Conservation (phyloP, 2,329 filamentous ascomycete genomes). For the Fonsecaea nubica region DNA sequence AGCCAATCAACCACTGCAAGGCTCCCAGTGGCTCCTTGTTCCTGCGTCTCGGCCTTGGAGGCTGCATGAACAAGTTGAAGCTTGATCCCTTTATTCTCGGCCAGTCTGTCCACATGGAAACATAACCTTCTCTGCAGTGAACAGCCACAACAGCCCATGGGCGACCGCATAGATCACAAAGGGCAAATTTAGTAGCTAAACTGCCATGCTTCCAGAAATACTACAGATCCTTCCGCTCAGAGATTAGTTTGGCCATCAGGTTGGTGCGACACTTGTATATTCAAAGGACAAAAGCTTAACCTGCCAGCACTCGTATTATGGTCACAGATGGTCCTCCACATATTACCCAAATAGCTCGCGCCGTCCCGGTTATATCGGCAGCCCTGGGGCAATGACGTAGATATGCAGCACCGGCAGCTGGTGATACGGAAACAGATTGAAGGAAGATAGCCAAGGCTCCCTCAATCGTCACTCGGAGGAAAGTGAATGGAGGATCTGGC, state of each 20-base stretch:
- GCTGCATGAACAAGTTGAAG: conserved; percentile 8
- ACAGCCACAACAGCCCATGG: not conserved
- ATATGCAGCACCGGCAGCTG: not conserved
- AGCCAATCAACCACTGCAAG: conserved; percentile 17
- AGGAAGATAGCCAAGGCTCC: conserved; percentile 10
- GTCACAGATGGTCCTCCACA: not conserved
- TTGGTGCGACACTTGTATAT: conserved; percentile 22
- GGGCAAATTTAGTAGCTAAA: not conserved
- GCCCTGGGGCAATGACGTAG: conserved; percentile 10
- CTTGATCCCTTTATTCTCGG: conserved; percentile 2
- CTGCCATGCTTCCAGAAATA: not conserved
- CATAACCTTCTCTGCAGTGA: conserved; percentile 13
- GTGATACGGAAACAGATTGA: conserved; percentile 13
- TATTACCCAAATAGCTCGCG: not conserved
- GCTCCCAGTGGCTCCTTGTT: conserved; percentile 20
- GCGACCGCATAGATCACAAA: not conserved
- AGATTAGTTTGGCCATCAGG: conserved; percentile 3
- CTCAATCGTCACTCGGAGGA: not conserved
- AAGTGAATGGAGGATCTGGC: not conserved
- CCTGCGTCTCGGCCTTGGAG: conserved; percentile 11
- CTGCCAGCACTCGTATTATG: not conserved
- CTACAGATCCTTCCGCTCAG: not conserved
- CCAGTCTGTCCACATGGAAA: conserved; percentile 21
- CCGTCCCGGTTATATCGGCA: not conserved
- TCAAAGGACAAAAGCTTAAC: conserved; percentile 5